Base-by-base conservation (phyloP, 805 yeast species). In the Peterozyma toletana region DNA sequence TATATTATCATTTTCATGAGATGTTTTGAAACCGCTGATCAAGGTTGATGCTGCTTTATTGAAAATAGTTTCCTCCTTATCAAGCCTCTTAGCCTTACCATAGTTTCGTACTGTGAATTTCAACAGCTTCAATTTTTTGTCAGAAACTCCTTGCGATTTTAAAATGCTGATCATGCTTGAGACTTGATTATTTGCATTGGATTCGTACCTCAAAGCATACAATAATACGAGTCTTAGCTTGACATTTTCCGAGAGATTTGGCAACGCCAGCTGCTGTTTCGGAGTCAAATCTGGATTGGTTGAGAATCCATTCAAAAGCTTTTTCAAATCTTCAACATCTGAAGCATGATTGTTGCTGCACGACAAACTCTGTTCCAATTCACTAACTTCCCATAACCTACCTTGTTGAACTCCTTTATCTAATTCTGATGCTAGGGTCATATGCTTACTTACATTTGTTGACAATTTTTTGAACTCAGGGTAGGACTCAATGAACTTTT, bases 401-500 rank as follows among this genome's bases (percentile, higher is more conserved):
- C 71, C 68, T 16, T 62, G 55, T 30, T 81, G 78, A 35, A 93
- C 85, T 48, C 76, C 75, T 46, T 82, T 77, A 55, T 89, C 95
- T 43, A 93, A 74, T 56, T 91, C 97, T 18, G 91, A 77, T 7
- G 91, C 90, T 17, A 93, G 71, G 16, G 95, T 78, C 75, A 93
- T 89, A 62, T 93, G 99, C 56, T 91, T 93, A 30, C 95, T 77
- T 10, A 93, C 88, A 58, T 90, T 91, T 31, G 87, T 80, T 10
- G 95, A 85, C 31, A 91, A 68, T 57, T 86, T 88, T 52, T 88
- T 83, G 60, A 86, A 90, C 59, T 93, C 99, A 1, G 99, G 99
- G 55, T 85, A 89, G 49, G 87, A 87, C 46, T 90, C 96, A 45
- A 93, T 80, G 55, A 91, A 86, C 53, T 80, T 79, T 61, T 91